Evolutionary conservation across 345 rosid species (phyloP).

Genomic region (Brassica juncea): DNA sequence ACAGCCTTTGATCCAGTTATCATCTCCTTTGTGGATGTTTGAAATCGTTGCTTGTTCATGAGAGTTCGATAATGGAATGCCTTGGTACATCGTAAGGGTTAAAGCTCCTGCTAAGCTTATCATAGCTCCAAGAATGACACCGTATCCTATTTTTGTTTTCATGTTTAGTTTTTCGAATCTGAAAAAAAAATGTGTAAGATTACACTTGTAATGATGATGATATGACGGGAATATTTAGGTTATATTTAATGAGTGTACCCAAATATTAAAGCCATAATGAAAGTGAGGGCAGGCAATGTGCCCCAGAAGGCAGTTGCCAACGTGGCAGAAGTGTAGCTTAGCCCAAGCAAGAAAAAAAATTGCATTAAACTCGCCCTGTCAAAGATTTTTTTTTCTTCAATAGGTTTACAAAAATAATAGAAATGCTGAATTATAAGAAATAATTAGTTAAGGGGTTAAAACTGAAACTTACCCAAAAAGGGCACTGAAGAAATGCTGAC

Average conservation of each 20-base stretch:
- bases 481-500: constrained; percentile 64
- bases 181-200: neutral
- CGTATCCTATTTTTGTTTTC: constrained; percentile 45
- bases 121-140: constrained; percentile 51
- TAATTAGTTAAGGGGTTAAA: neutral
- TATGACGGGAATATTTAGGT: neutral
- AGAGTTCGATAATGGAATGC: constrained; percentile 39
- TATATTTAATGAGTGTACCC: constrained; percentile 39
- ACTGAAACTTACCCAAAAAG: constrained; percentile 55
- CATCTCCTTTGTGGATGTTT: constrained; percentile 32
- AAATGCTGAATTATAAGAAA: neutral
- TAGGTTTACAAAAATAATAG: neutral
- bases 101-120: constrained; percentile 58
- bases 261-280: constrained; percentile 63
- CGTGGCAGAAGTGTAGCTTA: constrained; percentile 67
- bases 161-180: constrained; percentile 55
- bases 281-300: constrained; percentile 64
- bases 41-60: neutral
- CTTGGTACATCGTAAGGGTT: constrained; percentile 54
- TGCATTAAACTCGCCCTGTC: constrained; percentile 66
- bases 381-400: neutral
- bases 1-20: constrained; percentile 55
- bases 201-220: neutral
- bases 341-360: constrained; percentile 62
- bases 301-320: constrained; percentile 60